These are phyloP conservation scores for Rhynchosporium graminicola DNA, from an alignment of 2,329 filamentous ascomycete species.

Conservation along the genomic window DNA sequence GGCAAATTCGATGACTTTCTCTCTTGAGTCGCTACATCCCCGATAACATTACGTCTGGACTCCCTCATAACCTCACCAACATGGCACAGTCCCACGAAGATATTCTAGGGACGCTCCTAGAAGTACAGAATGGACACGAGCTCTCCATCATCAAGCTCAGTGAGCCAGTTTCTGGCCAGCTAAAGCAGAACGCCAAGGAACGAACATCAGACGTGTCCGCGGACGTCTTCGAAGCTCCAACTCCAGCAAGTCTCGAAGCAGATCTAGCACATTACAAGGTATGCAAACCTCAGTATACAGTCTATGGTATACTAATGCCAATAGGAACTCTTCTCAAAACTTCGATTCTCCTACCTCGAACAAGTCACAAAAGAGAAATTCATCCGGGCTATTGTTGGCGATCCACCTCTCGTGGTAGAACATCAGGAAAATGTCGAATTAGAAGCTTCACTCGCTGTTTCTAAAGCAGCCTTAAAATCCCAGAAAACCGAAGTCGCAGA, in stretches of 20 bases:
- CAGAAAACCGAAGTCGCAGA: constrained; percentile 77
- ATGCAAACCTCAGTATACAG: constrained; percentile 14
- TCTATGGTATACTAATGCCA: not conserved
- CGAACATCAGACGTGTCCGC: constrained; percentile 74
- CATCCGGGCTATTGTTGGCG: constrained; percentile 86
- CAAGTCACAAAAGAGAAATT: constrained; percentile 99
- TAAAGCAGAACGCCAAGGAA: constrained; percentile 44
- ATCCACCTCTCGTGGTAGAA: constrained; percentile 83
- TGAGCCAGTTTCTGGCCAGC: constrained; percentile 66
- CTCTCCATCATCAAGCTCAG: constrained; percentile 77
- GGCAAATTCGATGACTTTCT: too few relatives aligned
- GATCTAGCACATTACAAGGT: constrained; percentile 87
- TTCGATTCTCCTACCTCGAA: constrained; percentile 96
- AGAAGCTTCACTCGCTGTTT: constrained; percentile 66
- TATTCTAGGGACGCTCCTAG: constrained; percentile 51
- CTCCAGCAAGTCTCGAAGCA: constrained; percentile 73
- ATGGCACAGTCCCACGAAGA: constrained; percentile 38
- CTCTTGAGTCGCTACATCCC: too few relatives aligned
- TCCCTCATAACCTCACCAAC: not conserved
- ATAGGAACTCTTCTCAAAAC: constrained; percentile 86
- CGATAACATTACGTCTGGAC: too few relatives aligned
- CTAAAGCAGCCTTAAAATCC: constrained; percentile 75
- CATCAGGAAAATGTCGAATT: constrained; percentile 79
- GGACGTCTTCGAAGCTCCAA: constrained; percentile 66
- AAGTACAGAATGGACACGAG: constrained; percentile 58